These are phyloP conservation scores for Pseudogymnoascus destructans DNA, from an alignment of 2,329 filamentous ascomycete genomes.

Conservation along the genomic window DNA sequence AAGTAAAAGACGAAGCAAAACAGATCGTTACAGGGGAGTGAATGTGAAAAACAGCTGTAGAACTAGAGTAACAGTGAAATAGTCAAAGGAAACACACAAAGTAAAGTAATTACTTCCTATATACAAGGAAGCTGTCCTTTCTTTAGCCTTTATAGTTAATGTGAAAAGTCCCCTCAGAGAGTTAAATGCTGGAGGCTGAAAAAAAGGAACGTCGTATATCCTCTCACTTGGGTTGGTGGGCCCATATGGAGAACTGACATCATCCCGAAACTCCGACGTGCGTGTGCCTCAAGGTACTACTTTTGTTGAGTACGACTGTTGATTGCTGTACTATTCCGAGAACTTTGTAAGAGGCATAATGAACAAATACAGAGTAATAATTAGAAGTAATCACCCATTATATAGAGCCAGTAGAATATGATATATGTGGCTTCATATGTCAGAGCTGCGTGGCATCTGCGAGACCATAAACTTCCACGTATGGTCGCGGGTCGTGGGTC, in stretches of 20 bases:
- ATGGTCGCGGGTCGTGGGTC: too few species aligned
- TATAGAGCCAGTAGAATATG: neutral
- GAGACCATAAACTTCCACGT: constrained; percentile 3
- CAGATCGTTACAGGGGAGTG: too few species aligned
- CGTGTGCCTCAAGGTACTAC: constrained; percentile 3
- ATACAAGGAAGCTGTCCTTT: too few species aligned
- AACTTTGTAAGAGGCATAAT: neutral
- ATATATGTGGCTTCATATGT: neutral
- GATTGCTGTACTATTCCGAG: neutral
- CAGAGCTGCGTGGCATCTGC: neutral
- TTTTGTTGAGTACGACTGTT: neutral
- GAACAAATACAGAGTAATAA: neutral
- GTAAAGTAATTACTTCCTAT: too few species aligned
- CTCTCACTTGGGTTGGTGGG: neutral
- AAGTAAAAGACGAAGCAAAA: too few species aligned
- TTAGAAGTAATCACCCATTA: neutral
- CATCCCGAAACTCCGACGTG: neutral
- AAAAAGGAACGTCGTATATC: neutral
- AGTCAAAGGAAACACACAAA: too few species aligned
- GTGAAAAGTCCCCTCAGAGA: too few species aligned
- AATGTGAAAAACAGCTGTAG: too few species aligned
- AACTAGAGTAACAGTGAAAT: too few species aligned
- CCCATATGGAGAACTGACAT: neutral
- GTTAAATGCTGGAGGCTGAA: neutral
- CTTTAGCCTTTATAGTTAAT: too few species aligned